Evolutionary conservation across 768 basidiomycete species (phyloP).

Genomic region (Mycena floridula): DNA sequence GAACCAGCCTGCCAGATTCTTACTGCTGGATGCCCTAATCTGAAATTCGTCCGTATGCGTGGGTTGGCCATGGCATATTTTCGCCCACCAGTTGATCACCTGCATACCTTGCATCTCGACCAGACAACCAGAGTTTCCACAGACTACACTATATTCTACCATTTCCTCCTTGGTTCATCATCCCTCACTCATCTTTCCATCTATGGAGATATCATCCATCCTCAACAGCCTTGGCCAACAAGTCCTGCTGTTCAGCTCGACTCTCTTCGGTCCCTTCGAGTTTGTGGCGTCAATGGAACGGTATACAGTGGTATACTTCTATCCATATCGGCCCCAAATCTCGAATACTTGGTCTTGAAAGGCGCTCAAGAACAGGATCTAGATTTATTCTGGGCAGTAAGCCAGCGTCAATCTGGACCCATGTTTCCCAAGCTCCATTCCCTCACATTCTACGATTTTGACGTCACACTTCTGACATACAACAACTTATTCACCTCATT

Average conservation of each 20-base stretch:
- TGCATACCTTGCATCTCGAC: slow-evolving; percentile 40
- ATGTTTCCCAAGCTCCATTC: slow-evolving; percentile 28
- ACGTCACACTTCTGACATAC: not conserved
- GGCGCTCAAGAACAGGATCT: slow-evolving; percentile 36
- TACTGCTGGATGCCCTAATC: slow-evolving; percentile 7
- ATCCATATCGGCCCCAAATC: slow-evolving; percentile 29
- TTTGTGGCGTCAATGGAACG: slow-evolving; percentile 30
- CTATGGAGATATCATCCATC: slow-evolving; percentile 34
- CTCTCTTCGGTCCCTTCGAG: slow-evolving; percentile 31
- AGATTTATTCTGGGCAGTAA: slow-evolving; percentile 27
- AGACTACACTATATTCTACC: slow-evolving; percentile 25
- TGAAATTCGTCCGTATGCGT: slow-evolving; percentile 36
- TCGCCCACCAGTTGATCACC: slow-evolving; percentile 25
- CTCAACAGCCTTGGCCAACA: slow-evolving; percentile 19
- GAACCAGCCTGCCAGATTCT: slow-evolving; percentile 19
- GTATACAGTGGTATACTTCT: slow-evolving; percentile 34
- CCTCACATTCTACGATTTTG: slow-evolving; percentile 26
- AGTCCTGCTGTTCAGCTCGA: slow-evolving; percentile 21
- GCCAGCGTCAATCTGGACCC: slow-evolving; percentile 4
- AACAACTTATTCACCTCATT: slow-evolving; percentile 1
- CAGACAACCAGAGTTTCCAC: slow-evolving; percentile 31
- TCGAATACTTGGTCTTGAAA: slow-evolving; percentile 37
- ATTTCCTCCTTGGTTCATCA: slow-evolving; percentile 27
- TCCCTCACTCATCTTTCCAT: slow-evolving; percentile 35
- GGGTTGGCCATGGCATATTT: slow-evolving; percentile 37